Evolutionary conservation across 495 filamentous ascomycete species (phyloP), one percentile per base, ranked within the genome.

Genomic region (Saxispiralis lemnorum): DNA sequence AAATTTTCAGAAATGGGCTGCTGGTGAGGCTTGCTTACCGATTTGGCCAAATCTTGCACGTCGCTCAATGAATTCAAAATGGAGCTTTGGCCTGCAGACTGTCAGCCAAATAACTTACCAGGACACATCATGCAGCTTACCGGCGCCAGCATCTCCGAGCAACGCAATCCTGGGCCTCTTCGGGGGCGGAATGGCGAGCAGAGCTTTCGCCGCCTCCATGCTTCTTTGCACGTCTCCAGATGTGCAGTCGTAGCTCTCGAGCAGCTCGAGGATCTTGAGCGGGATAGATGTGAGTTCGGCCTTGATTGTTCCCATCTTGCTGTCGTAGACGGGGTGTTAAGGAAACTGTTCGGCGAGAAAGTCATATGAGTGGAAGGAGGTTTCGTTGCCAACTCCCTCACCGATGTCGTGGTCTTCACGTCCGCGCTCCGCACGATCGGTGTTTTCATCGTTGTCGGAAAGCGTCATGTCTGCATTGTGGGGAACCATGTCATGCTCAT

Each of bases 21-120:
- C n/a, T n/a, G n/a, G n/a, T n/a, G n/a, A n/a, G n/a, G n/a, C n/a
- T n/a, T 5, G 41, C 46, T 39, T 47, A 51, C 48, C 17, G 48
- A 21, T 20, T 39, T 43, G 2, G 48, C 48, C 15, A 51, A 15
- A 19, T 51, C 35, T 17, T 38, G 38, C 1, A 46, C 38, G 40
- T 47, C 48, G 7, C 15, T 33, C 5, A 46, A 12, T 1, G 48
- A 44, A 32, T 47, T 46, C 32, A 47, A 6, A 6, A 44, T 6
- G 7, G 43, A 46, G 20, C 39, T 43, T 20, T 51, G 46, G 21
- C 39, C 43, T 46, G 33, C 24, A 14, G n/a, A 11, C 24, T 28
- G 4, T 28, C 10, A 15, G 15, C n/a, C n/a, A n/a, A n/a, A n/a
- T n/a, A n/a, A n/a, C n/a, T n/a, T n/a, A n/a, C n/a, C n/a, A n/a